Base-by-base conservation (phyloP, 2,329 filamentous ascomycete genomes). In the Alternaria sp. region DNA sequence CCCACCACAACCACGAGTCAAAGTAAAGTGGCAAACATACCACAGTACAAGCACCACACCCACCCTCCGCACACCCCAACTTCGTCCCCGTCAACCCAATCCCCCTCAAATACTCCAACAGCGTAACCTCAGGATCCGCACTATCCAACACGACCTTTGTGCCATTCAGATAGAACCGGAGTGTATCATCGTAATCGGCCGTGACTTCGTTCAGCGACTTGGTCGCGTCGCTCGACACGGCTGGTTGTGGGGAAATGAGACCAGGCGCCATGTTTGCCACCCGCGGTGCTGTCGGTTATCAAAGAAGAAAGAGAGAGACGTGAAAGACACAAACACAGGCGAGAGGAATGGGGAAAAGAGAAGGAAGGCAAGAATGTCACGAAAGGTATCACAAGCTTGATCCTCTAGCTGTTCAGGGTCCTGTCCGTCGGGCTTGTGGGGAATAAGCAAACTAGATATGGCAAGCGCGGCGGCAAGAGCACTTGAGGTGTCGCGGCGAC, bases 41-140 rank as follows among this genome's bases (percentile, higher is more conserved):
- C 49, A 98, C 93, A 46, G 95, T 98, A 77, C 95, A 98, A 68
- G 96, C 96, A 73, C 96, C 96, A 76, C 96, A 99, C 2, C 96
- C 96, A 66, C 96, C 96, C 83, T 99, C 96, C 54, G 93, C 93
- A 82, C 96, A 99, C 51, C 96, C 96, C 81, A 98, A 86, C 81
- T 99, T 99, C 12, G 96, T 98, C 13, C 96, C 96, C 5, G 95
- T 98, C 71, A 98, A 84, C 0, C 96, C 96, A 76, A 98, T 92
- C 19, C 94, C 95, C 66, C 96, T 88, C 43, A 99, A 86, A 73
- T 98, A 99, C 79, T 98, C 95, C 7, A 99, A 84, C 30, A 99
- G 85, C 0, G 96, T 99, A 51, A 94, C 86, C 77, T 98, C 95
- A 0, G 96, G 96, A 75, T 98, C 94, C 56, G 96, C 89, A 12